phyloP scores from a whole-genome alignment of 1,139 yeast genomes.

The Geotrichum phurueaensis region DNA sequence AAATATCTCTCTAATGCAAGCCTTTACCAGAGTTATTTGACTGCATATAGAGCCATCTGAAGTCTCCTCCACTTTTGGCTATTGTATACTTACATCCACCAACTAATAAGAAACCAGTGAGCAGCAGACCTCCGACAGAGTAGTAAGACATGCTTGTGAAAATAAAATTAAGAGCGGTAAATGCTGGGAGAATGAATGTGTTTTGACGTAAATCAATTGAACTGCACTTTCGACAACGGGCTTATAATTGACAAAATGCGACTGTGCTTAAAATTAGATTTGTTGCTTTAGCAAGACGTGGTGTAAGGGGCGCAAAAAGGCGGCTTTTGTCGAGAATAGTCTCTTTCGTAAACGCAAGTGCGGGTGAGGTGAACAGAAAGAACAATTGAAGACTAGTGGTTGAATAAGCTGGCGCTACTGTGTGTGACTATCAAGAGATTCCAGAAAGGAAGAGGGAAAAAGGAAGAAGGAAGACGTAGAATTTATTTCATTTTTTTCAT shows the following conservation, averaged over 20 bases:
- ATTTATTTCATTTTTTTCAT: neutral
- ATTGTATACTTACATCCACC: slow-evolving; percentile 28
- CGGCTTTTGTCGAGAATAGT: neutral
- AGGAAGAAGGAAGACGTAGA: neutral
- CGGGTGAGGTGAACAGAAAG: neutral
- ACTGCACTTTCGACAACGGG: neutral
- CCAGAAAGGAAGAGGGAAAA: neutral
- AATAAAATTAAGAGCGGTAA: neutral
- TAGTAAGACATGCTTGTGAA: slow-evolving; percentile 14
- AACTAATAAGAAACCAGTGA: slow-evolving; percentile 21
- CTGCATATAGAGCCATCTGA: neutral
- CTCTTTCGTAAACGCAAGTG: neutral
- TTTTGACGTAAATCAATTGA: neutral
- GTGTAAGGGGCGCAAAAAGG: neutral
- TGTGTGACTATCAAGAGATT: neutral
- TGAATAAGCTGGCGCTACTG: neutral
- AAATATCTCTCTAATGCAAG: neutral
- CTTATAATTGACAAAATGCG: neutral
- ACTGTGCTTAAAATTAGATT: neutral
- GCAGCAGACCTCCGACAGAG: slow-evolving; percentile 11
- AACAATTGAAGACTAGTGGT: neutral
- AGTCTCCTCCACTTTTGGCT: neutral
- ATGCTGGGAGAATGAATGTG: neutral
- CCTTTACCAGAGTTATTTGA: neutral
- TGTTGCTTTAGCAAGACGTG: neutral